Base-by-base conservation (phyloP, 768 basidiomycete species). In the Phaeotremella skinneri region DNA sequence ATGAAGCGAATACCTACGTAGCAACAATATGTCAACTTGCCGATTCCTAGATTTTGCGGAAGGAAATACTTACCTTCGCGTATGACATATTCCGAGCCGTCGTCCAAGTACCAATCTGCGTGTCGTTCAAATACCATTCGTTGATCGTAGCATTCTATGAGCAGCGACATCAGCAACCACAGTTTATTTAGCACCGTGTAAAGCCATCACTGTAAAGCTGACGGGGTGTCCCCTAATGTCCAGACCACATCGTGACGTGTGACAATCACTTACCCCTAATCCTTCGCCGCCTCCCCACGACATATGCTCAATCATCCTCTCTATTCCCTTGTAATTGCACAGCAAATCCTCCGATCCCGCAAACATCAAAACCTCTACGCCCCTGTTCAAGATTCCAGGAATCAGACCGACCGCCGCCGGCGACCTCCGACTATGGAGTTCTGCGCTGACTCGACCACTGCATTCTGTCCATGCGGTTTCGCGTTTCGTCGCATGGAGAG, bases 301-400 rank as follows among this genome's bases (percentile, higher is more conserved):
- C 81, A 99, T 79, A 27, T 82, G 79, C 62, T 87, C 85, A 48
- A 97, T 88, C 83, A 89, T 85, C 58, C 82, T 82, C 77, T 97
- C 92, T 59, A 91, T 81, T 2, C 96, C 96, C 52, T 93, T 81
- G 75, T 96, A 88, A 76, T 98, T 98, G 80, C 96, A 98, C 62
- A 99, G 96, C 42, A 92, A 79, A 75, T 98, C 96, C 76, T 97
- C 89, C 74, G 96, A 92, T 4, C 96, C 96, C 0, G 85, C 91
- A 67, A 96, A 99, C 47, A 99, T 81, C 63, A 99, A 73, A n/a
- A 97, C 83, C 0, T 87, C 87, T 20, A 98, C 86, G 2, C 74
- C 73, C 61, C 82, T 82, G 63, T 86, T 85, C 29, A 97, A 81
- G 2, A 99, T 80, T 4, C 80, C 79, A 0, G 96, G 94, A 1